A percentile compares a stretch with the other conserved stretches of the same genome.
Evolutionary conservation across 1,284 basidiomycete species (phyloP).

Genomic region (Austroboletus niveus): DNA sequence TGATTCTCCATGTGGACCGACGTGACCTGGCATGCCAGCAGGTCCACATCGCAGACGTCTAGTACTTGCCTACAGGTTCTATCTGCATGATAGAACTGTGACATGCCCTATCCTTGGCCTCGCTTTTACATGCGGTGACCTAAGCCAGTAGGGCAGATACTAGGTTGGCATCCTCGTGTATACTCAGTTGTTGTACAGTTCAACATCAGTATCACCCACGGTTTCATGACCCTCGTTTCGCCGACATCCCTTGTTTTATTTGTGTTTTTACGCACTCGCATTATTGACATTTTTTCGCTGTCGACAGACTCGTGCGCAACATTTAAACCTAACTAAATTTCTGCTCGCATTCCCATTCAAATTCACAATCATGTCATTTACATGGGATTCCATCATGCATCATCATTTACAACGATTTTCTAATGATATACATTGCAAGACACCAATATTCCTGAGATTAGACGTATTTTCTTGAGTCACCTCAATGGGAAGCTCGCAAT

Average conservation of each 20-base stretch:
- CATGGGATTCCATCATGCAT: constrained; percentile 29
- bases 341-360: constrained; percentile 18
- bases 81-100: constrained; percentile 8
- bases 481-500: too few relatives aligned
- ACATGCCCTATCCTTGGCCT: constrained; percentile 4
- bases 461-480: too few relatives aligned
- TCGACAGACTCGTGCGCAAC: constrained; percentile 6
- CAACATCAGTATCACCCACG: constrained; percentile 13
- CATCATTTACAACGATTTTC: constrained; percentile 30
- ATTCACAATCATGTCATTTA: constrained; percentile 22
- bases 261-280: constrained; percentile 22
- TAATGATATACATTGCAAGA: constrained; percentile 20
- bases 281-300: constrained; percentile 10
- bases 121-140: constrained; percentile 14
- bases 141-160: constrained; percentile 13
- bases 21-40: constrained; percentile 8
- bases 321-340: constrained; percentile 11
- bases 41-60: constrained; percentile 4
- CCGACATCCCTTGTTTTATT: constrained; percentile 22
- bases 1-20: constrained; percentile 8
- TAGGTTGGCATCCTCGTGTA: constrained; percentile 18
- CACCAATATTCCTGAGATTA: too few relatives aligned
- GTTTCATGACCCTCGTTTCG: constrained; percentile 18
- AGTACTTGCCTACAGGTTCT: constrained; percentile 9
- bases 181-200: constrained; percentile 26